Conservation (phyloP, 2,329 filamentous ascomycete species). For the Podosphaera aphanis region DNA sequence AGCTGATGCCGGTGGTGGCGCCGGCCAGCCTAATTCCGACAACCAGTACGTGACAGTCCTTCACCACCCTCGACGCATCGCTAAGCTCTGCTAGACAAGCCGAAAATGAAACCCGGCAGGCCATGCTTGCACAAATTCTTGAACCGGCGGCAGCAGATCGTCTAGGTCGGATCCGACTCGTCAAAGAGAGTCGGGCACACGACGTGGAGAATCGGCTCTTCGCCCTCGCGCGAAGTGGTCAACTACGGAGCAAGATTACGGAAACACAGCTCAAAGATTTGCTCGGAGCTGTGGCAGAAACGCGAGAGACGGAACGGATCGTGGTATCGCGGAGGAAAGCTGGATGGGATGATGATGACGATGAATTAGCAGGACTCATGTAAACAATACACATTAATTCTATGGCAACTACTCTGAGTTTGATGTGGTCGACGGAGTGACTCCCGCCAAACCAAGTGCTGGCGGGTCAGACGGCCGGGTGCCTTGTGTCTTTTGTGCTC, state of each 20-base stretch:
- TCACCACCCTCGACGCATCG: background rate
- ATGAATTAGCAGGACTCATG: slow-evolving; percentile 41
- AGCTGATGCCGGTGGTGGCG: slow-evolving; percentile 26
- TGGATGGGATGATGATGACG: slow-evolving; percentile 65
- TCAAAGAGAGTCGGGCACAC: slow-evolving; percentile 73
- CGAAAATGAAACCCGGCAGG: slow-evolving; percentile 45
- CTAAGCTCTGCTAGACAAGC: slow-evolving; percentile 17
- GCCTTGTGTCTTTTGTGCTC: slow-evolving; percentile 39
- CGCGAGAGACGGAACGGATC: slow-evolving; percentile 56
- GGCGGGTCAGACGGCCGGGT: background rate
- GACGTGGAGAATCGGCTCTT: slow-evolving; percentile 87
- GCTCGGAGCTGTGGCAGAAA: slow-evolving; percentile 62
- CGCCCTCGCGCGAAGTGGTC: slow-evolving; percentile 69
- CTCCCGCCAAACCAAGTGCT: background rate
- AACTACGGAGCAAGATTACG: slow-evolving; percentile 68
- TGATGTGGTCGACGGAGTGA: background rate
- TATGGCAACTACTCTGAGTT: background rate
- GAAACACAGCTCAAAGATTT: slow-evolving; percentile 88
- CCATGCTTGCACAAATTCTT: slow-evolving; percentile 77
- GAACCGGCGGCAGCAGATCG: slow-evolving; percentile 84
- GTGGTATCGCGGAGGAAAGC: slow-evolving; percentile 65
- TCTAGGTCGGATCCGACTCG: slow-evolving; percentile 77
- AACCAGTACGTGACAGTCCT: background rate
- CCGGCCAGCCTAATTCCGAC: slow-evolving; percentile 21
- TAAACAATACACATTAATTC: background rate